Base-by-base conservation (phyloP, 495 filamentous ascomycete species). In the Halenospora varia region DNA sequence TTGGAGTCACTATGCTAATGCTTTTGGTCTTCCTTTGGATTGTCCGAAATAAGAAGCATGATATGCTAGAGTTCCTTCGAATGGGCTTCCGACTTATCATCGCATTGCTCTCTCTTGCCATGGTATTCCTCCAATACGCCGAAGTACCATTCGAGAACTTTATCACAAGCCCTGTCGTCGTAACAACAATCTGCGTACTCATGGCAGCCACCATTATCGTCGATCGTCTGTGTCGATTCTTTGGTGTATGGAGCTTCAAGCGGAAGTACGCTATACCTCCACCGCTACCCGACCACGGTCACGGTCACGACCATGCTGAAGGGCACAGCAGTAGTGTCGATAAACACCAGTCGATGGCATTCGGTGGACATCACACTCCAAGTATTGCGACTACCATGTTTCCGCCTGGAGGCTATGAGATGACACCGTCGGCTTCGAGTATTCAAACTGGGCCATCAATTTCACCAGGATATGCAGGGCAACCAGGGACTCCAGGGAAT, bases 251-350 rank as follows among this genome's bases (percentile, higher is more conserved):
- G 4, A 53, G 19, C 11, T 53, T 53, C 51, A 22, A 53, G 39
- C 9, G 19, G 51, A 18, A 42, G 2, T 53, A 10, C 17, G 51
- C 51, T 10, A 41, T 53, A 11, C 51, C 51, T 3, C n/a, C 25
- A 19, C 6, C 25, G 42, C n/a, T 41, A n/a, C 50, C 10, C 10
- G 24, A 74, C 9, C 35, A n/a, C 68, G 70, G 17, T 69, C 71
- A 42, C 62, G 66, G 44, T 55, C 54, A n/a, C 55, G 51, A 41
- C 63, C 73, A 55, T n/a, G n/a, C n/a, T n/a, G n/a, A n/a, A n/a
- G n/a, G n/a, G n/a, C n/a, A n/a, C n/a, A n/a, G n/a, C n/a, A n/a
- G n/a, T n/a, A n/a, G n/a, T n/a, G n/a, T n/a, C n/a, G n/a, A n/a
- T n/a, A n/a, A n/a, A n/a, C n/a, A n/a, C n/a, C n/a, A n/a, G n/a